phyloP scores from a whole-genome alignment of 352 stramenopile genomes.

The Phytophthora parvispora region DNA sequence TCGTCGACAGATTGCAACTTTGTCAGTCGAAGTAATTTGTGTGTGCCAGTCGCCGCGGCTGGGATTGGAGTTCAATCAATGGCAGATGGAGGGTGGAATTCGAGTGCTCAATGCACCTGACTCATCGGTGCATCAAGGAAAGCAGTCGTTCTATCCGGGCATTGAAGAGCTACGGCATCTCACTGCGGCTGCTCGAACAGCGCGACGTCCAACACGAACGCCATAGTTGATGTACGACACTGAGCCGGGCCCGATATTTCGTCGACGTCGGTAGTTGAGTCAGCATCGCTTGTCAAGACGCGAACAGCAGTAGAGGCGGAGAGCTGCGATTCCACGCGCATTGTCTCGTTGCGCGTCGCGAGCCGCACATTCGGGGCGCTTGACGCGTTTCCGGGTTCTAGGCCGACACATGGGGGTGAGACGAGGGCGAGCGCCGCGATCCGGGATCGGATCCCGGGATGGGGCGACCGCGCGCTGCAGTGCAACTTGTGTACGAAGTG shows the following conservation, averaged over 20 bases:
- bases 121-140: slow-evolving; percentile 7
- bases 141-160: neutral
- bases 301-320: neutral
- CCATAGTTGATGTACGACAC: neutral
- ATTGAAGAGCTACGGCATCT: neutral
- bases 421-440: slow-evolving; percentile 13
- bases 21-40: slow-evolving; percentile 2
- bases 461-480: neutral
- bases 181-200: neutral
- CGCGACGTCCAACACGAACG: neutral
- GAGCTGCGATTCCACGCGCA: slow-evolving; percentile 4
- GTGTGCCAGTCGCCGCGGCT: too few relatives aligned
- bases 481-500: too few relatives aligned
- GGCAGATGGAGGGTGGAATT: neutral
- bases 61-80: slow-evolving; percentile 2
- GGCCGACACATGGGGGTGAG: slow-evolving; percentile 17
- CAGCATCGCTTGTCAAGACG: neutral
- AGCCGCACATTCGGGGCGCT: slow-evolving; percentile 3
- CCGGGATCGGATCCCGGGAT: slow-evolving; percentile 18
- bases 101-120: neutral
- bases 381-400: slow-evolving; percentile 16
- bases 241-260: slow-evolving; percentile 10
- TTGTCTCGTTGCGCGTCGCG: neutral
- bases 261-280: neutral
- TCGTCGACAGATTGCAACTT: slow-evolving; percentile 16